Conservation (phyloP, 768 basidiomycete genomes). For the Rubroboletus satanas region DNA sequence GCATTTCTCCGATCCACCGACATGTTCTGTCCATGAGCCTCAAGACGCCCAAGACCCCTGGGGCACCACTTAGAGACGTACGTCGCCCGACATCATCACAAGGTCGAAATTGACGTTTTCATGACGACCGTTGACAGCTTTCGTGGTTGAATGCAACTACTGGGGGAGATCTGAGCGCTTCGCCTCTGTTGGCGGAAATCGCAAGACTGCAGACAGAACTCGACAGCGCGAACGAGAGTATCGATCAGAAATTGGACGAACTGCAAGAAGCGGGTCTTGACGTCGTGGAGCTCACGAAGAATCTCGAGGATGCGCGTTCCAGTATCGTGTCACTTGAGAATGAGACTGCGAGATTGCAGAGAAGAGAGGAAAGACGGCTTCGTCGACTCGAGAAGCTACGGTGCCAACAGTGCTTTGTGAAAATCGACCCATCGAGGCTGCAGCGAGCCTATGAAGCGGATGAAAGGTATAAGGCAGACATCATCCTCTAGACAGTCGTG, state of each 20-base stretch:
- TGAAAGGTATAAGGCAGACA: slow-evolving; percentile 49
- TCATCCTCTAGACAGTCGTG: neutral
- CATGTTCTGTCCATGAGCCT: slow-evolving; percentile 67
- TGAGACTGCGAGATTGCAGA: slow-evolving; percentile 59
- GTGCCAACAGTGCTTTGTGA: slow-evolving; percentile 67
- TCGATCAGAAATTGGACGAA: slow-evolving; percentile 85
- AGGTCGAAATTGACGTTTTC: slow-evolving; percentile 1
- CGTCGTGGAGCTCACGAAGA: slow-evolving; percentile 65
- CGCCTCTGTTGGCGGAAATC: slow-evolving; percentile 71
- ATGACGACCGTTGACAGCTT: slow-evolving; percentile 40
- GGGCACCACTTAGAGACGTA: slow-evolving; percentile 74
- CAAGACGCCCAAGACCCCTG: slow-evolving; percentile 71
- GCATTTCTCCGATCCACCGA: slow-evolving; percentile 75
- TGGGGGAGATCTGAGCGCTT: slow-evolving; percentile 46
- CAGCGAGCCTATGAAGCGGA: slow-evolving; percentile 44
- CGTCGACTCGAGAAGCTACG: slow-evolving; percentile 57
- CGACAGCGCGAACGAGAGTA: slow-evolving; percentile 74
- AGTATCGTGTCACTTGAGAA: slow-evolving; percentile 58
- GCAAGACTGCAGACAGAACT: slow-evolving; percentile 70
- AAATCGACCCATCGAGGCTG: slow-evolving; percentile 49
- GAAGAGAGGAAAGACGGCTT: slow-evolving; percentile 66
- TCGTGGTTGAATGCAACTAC: slow-evolving; percentile 69
- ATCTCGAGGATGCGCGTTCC: slow-evolving; percentile 66
- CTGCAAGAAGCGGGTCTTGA: slow-evolving; percentile 78
- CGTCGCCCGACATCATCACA: slow-evolving; percentile 21